Evolutionary conservation across 306 rosid species (phyloP), one percentile per base, ranked within the genome.

Genomic region (Psophocarpus tetragonolobus): DNA sequence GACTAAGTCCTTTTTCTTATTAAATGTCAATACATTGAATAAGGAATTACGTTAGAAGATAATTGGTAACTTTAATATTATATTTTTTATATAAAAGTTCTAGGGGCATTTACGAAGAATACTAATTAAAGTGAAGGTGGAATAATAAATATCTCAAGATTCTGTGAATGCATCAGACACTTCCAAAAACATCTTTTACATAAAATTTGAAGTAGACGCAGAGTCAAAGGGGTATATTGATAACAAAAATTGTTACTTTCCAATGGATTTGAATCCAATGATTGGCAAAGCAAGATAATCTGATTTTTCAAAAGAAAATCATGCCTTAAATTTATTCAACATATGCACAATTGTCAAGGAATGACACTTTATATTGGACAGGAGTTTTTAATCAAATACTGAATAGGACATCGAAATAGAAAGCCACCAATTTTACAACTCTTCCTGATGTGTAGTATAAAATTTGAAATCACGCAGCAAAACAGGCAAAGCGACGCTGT

Each of bases 401-500:
- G 11, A 29, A 53, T 60, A 30, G 5, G 67, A 39, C 6, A 39
- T 29, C 21, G 23, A 29, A 29, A 30, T 53, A 66, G 79, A 62
- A 38, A 44, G 80, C 84, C 82, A 39, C 87, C 84, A 71, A 39
- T 83, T 56, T 76, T 26, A 78, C 76, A 65, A 50, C 57, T 57
- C 62, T 38, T 57, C 9, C 32, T 82, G 26, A 32, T 62, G 68
- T 12, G 68, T 12, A 62, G n/a, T 9, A 9, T 71, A 20, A 54
- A 60, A 76, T 44, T 24, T 64, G 80, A 63, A 42, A 69, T 56
- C 71, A 38, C 78, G 48, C 58, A 1, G 60, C 77, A 42, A 32
- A 60, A 32, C 71, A 85, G 61, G 48, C 68, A 81, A 69, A 38
- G 74, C 78, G 72, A 27, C 89, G 88, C 99, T 90, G 97, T 81